Evolutionary conservation across 148 eudicot genomes (phyloP).

Genomic region (Polygonum maritimum): DNA sequence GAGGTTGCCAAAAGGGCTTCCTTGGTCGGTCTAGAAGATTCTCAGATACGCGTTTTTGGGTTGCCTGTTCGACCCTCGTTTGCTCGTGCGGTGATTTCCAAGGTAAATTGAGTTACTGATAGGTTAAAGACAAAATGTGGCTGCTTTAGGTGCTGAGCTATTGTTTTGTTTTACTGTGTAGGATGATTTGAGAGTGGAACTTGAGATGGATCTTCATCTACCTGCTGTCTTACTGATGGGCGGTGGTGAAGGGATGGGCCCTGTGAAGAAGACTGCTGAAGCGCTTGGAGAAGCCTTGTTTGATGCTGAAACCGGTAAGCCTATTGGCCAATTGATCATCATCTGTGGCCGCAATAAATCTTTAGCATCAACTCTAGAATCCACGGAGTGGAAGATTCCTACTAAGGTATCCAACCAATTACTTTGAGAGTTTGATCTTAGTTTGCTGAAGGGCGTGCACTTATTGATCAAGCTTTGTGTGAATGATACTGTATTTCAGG

Average conservation of each 20-base stretch:
- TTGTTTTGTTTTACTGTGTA: conserved; percentile 9
- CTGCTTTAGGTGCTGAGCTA: neutral
- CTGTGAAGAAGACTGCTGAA: conserved; percentile 77
- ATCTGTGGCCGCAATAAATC: conserved; percentile 85
- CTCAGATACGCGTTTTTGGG: conserved; percentile 78
- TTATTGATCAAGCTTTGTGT: neutral
- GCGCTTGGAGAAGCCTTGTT: conserved; percentile 70
- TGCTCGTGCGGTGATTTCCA: conserved; percentile 58
- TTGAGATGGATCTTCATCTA: conserved; percentile 59
- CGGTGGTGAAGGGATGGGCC: conserved; percentile 99
- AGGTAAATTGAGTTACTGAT: conserved; percentile 30
- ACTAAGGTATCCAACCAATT: conserved; percentile 41
- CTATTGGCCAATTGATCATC: conserved; percentile 77
- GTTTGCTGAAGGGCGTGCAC: neutral
- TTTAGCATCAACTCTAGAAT: conserved; percentile 45
- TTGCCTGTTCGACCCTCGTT: conserved; percentile 94
- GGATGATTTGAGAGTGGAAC: conserved; percentile 77
- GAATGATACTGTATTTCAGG: conserved; percentile 20
- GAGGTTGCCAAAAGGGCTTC: conserved; percentile 92
- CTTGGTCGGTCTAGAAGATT: conserved; percentile 64
- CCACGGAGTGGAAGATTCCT: conserved; percentile 88
- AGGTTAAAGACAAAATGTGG: neutral
- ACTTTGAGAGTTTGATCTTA: neutral
- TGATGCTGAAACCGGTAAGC: conserved; percentile 44
- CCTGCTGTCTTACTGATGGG: conserved; percentile 93